Evolutionary conservation across 2,329 filamentous ascomycete species (phyloP).

Genomic region (Pezicula rhizophila): DNA sequence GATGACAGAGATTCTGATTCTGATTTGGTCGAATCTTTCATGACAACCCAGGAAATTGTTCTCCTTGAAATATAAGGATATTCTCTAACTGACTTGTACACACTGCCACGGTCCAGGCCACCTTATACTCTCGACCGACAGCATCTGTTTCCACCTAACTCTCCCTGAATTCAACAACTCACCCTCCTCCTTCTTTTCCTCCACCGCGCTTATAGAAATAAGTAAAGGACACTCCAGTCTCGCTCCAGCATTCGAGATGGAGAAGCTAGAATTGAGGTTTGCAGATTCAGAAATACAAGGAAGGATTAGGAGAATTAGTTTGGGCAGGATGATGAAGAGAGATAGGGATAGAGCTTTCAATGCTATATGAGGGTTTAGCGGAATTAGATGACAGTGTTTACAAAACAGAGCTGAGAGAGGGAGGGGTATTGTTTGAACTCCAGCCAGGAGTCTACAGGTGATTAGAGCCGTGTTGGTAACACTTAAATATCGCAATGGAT

Average conservation of each 20-base stretch:
- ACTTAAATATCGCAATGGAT: too few species aligned
- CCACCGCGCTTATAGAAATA: slow-evolving; percentile 12
- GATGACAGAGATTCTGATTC: neutral
- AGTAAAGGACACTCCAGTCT: slow-evolving; percentile 12
- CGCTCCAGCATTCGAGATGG: slow-evolving; percentile 7
- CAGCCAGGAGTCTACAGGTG: too few species aligned
- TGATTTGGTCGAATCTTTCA: neutral
- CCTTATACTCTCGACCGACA: slow-evolving; percentile 10
- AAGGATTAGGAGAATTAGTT: slow-evolving; percentile 6
- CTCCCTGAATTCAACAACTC: slow-evolving; percentile 3
- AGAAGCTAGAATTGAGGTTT: slow-evolving; percentile 15
- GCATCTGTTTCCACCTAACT: slow-evolving; percentile 9
- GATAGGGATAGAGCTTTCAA: slow-evolving; percentile 31
- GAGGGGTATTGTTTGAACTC: too few species aligned
- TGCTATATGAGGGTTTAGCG: slow-evolving; percentile 30
- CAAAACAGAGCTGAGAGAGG: slow-evolving; percentile 9
- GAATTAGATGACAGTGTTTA: slow-evolving; percentile 27
- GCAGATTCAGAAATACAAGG: neutral
- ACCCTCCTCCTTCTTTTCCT: neutral
- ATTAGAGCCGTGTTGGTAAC: too few species aligned
- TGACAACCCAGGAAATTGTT: neutral
- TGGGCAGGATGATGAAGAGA: slow-evolving; percentile 25
- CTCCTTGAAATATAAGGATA: neutral
- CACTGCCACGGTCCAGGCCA: slow-evolving; percentile 7
- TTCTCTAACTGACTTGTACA: slow-evolving; percentile 13